Evolutionary conservation across 2,329 filamentous ascomycete species (phyloP).

Genomic region (Neurospora sp.): DNA sequence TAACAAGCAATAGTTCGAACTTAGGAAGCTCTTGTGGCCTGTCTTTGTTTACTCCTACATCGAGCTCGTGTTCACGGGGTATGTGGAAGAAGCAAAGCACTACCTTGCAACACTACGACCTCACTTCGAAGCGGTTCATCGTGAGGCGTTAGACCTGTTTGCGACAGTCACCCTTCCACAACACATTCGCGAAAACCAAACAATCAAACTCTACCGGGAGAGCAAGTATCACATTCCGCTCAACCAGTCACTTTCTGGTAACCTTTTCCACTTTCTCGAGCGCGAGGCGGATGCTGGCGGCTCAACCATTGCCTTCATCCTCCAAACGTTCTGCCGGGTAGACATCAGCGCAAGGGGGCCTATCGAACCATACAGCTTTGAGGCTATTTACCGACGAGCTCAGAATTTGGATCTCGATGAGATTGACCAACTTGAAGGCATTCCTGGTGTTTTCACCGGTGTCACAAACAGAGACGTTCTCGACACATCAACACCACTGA

Average conservation of each 20-base stretch:
- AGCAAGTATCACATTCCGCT: slow-evolving; percentile 87
- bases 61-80: slow-evolving; percentile 64
- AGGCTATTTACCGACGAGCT: slow-evolving; percentile 46
- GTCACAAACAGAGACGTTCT: slow-evolving; percentile 51
- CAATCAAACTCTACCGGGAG: slow-evolving; percentile 71
- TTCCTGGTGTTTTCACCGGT: slow-evolving; percentile 53
- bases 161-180: slow-evolving; percentile 63
- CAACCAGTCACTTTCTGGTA: slow-evolving; percentile 75
- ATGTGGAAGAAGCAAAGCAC: slow-evolving; percentile 58
- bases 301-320: slow-evolving; percentile 63
- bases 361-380: slow-evolving; percentile 54
- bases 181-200: slow-evolving; percentile 66
- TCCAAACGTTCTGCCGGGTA: slow-evolving; percentile 51
- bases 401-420: slow-evolving; percentile 55
- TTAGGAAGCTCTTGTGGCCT: slow-evolving; percentile 83
- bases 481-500: slow-evolving; percentile 49
- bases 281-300: slow-evolving; percentile 77
- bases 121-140: slow-evolving; percentile 67
- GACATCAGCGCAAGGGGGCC: slow-evolving; percentile 51
- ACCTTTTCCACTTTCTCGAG: slow-evolving; percentile 81
- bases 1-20: slow-evolving; percentile 56
- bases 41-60: slow-evolving; percentile 90
- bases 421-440: slow-evolving; percentile 53
- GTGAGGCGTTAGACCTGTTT: slow-evolving; percentile 71
- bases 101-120: slow-evolving; percentile 61